phyloP scores from a whole-genome alignment of 345 rosid species.

The Trapa incisa region DNA sequence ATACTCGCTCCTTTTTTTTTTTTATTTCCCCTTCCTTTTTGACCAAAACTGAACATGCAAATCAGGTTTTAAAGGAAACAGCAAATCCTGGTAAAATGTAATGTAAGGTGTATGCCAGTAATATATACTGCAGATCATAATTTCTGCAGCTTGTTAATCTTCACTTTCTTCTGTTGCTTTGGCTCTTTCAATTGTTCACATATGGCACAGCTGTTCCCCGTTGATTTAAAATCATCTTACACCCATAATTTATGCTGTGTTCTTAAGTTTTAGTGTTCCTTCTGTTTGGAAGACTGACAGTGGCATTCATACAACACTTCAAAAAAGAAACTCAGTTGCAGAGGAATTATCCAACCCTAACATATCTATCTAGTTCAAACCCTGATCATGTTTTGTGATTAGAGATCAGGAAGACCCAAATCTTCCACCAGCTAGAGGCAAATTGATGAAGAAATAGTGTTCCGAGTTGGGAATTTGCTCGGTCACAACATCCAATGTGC shows the following conservation, averaged over 20 bases:
- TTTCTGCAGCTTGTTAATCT: background rate
- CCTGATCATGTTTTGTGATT: constrained; percentile 1
- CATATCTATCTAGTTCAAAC: background rate
- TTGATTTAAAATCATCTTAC: background rate
- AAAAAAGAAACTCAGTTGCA: background rate
- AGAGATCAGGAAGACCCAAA: background rate
- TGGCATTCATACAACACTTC: background rate
- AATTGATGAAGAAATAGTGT: background rate
- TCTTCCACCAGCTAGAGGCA: background rate
- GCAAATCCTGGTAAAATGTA: constrained; percentile 2
- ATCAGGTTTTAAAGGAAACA: background rate
- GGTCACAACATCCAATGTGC: constrained; percentile 9
- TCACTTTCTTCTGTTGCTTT: background rate
- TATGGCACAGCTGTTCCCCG: background rate
- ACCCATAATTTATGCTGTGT: background rate
- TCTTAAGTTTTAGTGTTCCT: background rate
- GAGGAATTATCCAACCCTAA: background rate
- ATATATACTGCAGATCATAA: constrained; percentile 9
- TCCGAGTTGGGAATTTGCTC: background rate
- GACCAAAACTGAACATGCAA: background rate
- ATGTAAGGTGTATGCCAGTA: constrained; percentile 1
- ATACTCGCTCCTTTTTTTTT: background rate
- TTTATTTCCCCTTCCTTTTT: background rate
- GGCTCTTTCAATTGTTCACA: too few species aligned
- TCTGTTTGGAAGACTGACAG: background rate